A percentile compares a stretch with the other conserved stretches of the same genome.
phyloP scores from a whole-genome alignment of 208 protist genomes.

The Leishmania lainsoni region DNA sequence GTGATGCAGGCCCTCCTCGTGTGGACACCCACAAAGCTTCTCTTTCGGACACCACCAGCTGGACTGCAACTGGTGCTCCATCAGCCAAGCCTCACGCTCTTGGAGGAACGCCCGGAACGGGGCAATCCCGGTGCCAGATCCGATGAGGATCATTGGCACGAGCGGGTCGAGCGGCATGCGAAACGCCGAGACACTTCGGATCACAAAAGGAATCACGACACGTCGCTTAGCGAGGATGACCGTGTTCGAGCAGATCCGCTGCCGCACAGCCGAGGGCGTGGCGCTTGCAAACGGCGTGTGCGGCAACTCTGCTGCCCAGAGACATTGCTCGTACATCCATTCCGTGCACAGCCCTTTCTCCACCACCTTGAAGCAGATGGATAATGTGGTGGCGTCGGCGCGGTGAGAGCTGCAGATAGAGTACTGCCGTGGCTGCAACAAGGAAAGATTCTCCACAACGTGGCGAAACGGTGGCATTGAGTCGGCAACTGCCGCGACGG shows the following conservation, averaged over 20 bases:
- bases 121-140: conserved; percentile 86
- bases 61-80: conserved; percentile 26
- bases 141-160: conserved; percentile 82
- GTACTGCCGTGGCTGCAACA: conserved; percentile 89
- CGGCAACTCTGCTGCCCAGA: conserved; percentile 27
- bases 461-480: conserved; percentile 45
- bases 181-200: conserved; percentile 59
- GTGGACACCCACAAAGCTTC: conserved; percentile 14
- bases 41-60: conserved; percentile 6
- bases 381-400: conserved; percentile 47
- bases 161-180: conserved; percentile 49
- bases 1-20: conserved; percentile 10
- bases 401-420: conserved; percentile 83
- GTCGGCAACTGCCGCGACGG: conserved; percentile 6
- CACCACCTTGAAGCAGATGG: conserved; percentile 84
- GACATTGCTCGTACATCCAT: conserved; percentile 59
- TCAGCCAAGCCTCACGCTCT: conserved; percentile 44
- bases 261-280: neutral
- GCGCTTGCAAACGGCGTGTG: neutral
- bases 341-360: conserved; percentile 64
- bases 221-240: conserved; percentile 23
- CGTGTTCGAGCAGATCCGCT: conserved; percentile 4
- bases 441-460: conserved; percentile 67
- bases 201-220: conserved; percentile 33
- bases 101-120: conserved; percentile 90